A percentile compares a stretch with the other conserved stretches of the same genome.
Evolutionary conservation across 208 protist species (phyloP).

Genomic region (Endotrypanum monterogeii): DNA sequence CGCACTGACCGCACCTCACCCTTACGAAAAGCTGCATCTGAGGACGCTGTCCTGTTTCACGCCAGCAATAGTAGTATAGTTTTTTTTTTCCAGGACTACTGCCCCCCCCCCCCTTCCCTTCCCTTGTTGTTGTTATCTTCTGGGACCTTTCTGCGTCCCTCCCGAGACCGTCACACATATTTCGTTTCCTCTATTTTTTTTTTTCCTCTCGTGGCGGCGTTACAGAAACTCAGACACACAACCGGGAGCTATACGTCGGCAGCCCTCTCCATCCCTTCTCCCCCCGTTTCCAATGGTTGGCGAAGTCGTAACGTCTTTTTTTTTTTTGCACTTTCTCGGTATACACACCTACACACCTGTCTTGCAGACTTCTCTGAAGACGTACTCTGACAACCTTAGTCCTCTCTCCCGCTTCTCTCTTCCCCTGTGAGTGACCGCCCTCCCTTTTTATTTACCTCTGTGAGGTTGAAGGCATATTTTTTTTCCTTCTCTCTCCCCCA

Average conservation of each 20-base stretch:
- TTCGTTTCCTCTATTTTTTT: constrained; percentile 7
- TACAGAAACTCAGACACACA: neutral
- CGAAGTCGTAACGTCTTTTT: neutral
- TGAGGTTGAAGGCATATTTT: neutral
- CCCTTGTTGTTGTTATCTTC: neutral
- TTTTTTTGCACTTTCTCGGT: neutral
- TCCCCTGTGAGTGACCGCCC: neutral
- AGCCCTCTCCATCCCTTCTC: neutral
- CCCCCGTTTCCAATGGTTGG: neutral
- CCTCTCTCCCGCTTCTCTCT: neutral
- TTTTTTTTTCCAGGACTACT: neutral
- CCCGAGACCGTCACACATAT: neutral
- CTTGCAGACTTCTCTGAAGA: constrained; percentile 1
- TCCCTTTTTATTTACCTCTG: neutral
- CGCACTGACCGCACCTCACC: neutral
- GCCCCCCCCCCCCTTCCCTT: neutral
- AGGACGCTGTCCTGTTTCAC: neutral
- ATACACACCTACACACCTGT: constrained; percentile 1
- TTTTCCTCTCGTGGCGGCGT: neutral
- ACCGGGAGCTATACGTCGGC: neutral
- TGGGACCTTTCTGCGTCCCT: neutral
- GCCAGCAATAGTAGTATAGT: neutral
- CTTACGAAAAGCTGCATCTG: neutral
- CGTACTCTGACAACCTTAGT: neutral
- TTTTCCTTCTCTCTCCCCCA: neutral